Base-by-base conservation (phyloP, 768 basidiomycete genomes). In the Lactarius evosmus region DNA sequence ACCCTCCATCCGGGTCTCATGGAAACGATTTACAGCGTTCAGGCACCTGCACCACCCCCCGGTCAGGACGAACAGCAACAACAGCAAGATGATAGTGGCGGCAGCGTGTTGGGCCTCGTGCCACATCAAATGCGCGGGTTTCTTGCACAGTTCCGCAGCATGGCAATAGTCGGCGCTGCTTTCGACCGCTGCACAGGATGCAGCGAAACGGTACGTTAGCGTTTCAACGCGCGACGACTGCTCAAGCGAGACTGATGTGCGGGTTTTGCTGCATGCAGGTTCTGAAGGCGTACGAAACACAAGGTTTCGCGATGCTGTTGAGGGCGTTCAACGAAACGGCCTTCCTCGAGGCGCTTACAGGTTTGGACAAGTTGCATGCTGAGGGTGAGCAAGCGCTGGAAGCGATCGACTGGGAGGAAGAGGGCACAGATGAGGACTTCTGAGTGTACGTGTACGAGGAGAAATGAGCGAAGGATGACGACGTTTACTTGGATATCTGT, bases 81-180 rank as follows among this genome's bases (percentile, higher is more conserved):
- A 29, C 16, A 52, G 49, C 22, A 50, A n/a, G 29, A 1, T 3
- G 62, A 63, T 58, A 65, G 57, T 29, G 70, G 67, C 14, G 73
- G 75, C 27, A 83, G 84, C 69, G 84, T 92, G 11, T 82, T 98
- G 2, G 96, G 96, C 0, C 77, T 88, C 19, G 91, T 98, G 4
- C 97, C 97, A 1, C 97, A 98, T 73, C 95, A 98, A 72, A 79
- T 98, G 11, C 86, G 97, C 5, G 97, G 95, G 0, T 94, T 86
- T 78, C 81, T 98, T 3, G 85, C 86, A 6, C 88, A 93, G 66
- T 99, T 96, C 79, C 81, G 86, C 57, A 93, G 86, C 49, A 78
- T 98, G 69, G 84, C 85, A 30, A 86, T 99, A 63, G 85, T 88
- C 0, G 97, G 96, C 0, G 85, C 89, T 2, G 92, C 94, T 1